A percentile compares a stretch with the other conserved stretches of the same genome.
These are phyloP conservation scores for Daedaleopsis nitida DNA, from an alignment of 768 basidiomycete species.

Conservation along the genomic window DNA sequence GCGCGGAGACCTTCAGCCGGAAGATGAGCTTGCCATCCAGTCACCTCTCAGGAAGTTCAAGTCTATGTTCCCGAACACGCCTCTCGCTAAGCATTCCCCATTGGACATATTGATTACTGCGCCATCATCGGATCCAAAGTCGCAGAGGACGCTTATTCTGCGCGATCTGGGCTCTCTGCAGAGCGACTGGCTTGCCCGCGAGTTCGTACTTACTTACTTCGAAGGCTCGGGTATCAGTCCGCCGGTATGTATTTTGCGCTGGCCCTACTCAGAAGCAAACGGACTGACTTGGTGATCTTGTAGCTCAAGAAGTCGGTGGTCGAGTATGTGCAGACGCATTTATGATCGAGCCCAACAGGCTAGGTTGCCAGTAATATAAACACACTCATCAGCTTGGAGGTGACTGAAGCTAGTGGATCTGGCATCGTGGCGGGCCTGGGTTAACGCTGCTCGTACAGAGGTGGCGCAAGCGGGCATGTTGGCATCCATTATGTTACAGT, in stretches of 20 bases:
- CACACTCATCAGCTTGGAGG: too few species aligned
- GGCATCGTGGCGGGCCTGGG: too few species aligned
- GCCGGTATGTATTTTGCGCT: slow-evolving; percentile 46
- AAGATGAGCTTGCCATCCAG: slow-evolving; percentile 56
- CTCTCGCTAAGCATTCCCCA: slow-evolving; percentile 64
- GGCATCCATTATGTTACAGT: too few species aligned
- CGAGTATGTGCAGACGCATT: slow-evolving; percentile 29
- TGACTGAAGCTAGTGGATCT: too few species aligned
- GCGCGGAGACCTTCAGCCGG: slow-evolving; percentile 54
- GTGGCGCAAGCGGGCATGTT: too few species aligned
- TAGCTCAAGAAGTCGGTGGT: slow-evolving; percentile 57
- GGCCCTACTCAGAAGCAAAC: too few species aligned
- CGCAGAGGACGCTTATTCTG: slow-evolving; percentile 59
- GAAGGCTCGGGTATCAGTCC: slow-evolving; percentile 72
- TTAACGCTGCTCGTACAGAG: too few species aligned
- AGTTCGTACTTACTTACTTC: slow-evolving; percentile 77
- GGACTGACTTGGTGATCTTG: not conserved
- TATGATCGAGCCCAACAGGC: not conserved
- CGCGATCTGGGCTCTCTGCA: slow-evolving; percentile 75
- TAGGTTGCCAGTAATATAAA: too few species aligned
- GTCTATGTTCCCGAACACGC: slow-evolving; percentile 72
- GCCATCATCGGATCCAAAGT: slow-evolving; percentile 45
- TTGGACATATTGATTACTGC: slow-evolving; percentile 70
- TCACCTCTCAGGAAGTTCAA: slow-evolving; percentile 73
- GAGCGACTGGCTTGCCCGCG: slow-evolving; percentile 72